Evolutionary conservation across 768 basidiomycete species (phyloP), one percentile per base, ranked within the genome.

Genomic region (Russula foetens): DNA sequence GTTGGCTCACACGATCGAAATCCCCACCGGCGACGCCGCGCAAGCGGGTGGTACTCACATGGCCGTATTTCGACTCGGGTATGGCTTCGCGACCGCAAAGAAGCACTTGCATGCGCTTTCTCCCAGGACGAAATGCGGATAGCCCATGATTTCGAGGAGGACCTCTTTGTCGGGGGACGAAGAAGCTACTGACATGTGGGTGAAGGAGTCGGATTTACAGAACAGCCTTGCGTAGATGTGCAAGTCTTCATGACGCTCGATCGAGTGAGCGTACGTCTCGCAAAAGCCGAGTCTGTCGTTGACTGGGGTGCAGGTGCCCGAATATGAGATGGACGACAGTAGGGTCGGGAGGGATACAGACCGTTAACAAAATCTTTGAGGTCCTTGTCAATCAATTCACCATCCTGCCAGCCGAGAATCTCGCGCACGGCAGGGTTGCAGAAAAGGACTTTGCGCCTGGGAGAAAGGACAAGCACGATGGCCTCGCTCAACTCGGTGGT

Each of bases 41-140:
- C 7, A 41, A 33, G 53, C 26, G 72, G n/a, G n/a, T n/a, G n/a
- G 81, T 58, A 72, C 81, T 58, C 69, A 86, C 88, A 85, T 83
- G 39, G 85, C 82, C 21, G 77, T 78, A 66, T 85, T 88, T 63
- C 85, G 82, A 65, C 84, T 83, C 21, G 90, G 89, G 70, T 87
- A 90, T 1, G 88, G 88, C 64, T 83, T 84, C 19, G 88, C 88
- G 68, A 85, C 82, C 9, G 79, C 81, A 66, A 94, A 88, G 72
- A 92, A 81, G 66, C 84, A 89, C 63, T 77, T 79, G 63, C 79
- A 79, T 33, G 74, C 73, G 38, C 73, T 72, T 45, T 74, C 73
- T 17, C 69, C 71, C 14, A 69, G 70, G n/a, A 76, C 62, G 60
- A 77, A 79, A 68, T 84, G 81, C 6, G 88, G 80, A 59, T 81